These are phyloP conservation scores for Psilocybe azurescens DNA, from an alignment of 768 basidiomycete species.

Conservation along the genomic window DNA sequence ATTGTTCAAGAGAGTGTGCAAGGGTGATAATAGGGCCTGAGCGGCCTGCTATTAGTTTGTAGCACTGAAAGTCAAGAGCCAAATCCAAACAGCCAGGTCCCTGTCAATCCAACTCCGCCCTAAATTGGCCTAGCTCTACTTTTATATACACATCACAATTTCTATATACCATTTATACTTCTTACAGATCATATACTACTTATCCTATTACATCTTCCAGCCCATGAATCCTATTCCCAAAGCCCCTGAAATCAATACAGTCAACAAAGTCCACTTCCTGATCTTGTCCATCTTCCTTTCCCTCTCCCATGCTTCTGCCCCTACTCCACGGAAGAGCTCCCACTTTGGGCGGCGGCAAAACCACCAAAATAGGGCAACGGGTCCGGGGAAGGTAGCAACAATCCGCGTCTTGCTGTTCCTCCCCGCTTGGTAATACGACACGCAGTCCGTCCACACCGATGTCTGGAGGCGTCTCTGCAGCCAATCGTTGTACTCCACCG, in stretches of 20 bases:
- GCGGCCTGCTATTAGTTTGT: conserved; percentile 24
- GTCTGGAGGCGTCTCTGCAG: conserved; percentile 49
- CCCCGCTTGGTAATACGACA: conserved; percentile 54
- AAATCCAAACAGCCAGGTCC: conserved; percentile 26
- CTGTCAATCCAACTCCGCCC: conserved; percentile 37
- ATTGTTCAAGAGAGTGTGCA: conserved; percentile 37
- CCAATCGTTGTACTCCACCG: conserved; percentile 56
- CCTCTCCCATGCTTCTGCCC: conserved; percentile 43
- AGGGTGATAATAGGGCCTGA: conserved; percentile 25
- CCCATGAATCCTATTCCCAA: conserved; percentile 24
- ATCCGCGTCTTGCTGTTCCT: conserved; percentile 44
- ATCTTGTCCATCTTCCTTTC: conserved; percentile 29
- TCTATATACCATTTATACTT: background rate
- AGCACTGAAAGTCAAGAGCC: conserved; percentile 28
- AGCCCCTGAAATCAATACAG: conserved; percentile 27
- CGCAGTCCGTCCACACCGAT: conserved; percentile 60
- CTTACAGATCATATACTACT: background rate
- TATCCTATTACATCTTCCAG: conserved; percentile 7
- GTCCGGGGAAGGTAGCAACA: conserved; percentile 59
- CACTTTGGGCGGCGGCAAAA: conserved; percentile 45
- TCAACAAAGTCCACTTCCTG: conserved; percentile 27
- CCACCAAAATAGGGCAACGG: conserved; percentile 58
- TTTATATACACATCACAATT: background rate
- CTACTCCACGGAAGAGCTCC: conserved; percentile 47
- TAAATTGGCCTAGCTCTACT: conserved; percentile 24